These are phyloP conservation scores for Lentinula aciculospora DNA, from an alignment of 768 basidiomycete genomes.

Conservation along the genomic window DNA sequence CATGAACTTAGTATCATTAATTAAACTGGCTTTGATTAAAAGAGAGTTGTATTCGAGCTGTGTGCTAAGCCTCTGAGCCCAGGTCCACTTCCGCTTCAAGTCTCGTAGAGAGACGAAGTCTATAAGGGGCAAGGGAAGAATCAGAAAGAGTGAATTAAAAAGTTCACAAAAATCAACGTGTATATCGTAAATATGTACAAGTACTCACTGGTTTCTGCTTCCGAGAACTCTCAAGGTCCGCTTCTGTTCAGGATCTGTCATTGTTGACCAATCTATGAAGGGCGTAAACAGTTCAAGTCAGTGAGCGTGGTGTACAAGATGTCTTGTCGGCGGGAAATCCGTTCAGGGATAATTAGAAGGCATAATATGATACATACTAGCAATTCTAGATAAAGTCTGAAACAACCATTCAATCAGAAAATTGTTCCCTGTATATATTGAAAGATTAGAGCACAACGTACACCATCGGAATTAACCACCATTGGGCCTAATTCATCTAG, in stretches of 20 bases:
- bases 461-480: slow-evolving; percentile 65
- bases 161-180: too few species aligned
- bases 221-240: slow-evolving; percentile 36
- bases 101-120: not conserved
- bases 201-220: slow-evolving; percentile 26
- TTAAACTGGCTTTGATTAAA: too few species aligned
- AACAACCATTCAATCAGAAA: not conserved
- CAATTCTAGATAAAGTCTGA: slow-evolving; percentile 6
- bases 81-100: not conserved
- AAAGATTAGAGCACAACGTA: slow-evolving; percentile 27
- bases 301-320: not conserved
- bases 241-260: slow-evolving; percentile 38
- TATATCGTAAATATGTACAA: too few species aligned
- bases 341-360: not conserved
- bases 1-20: too few species aligned
- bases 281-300: slow-evolving; percentile 36
- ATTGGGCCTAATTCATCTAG: slow-evolving; percentile 60
- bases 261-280: slow-evolving; percentile 41
- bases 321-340: not conserved
- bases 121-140: not conserved
- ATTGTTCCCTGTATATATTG: not conserved
- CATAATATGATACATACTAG: too few species aligned
- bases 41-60: too few species aligned
- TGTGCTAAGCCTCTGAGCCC: not conserved
- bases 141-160: too few species aligned